Evolutionary conservation across 768 basidiomycete genomes (phyloP), one percentile per base, ranked within the genome.

Genomic region (Dentipellis sp.): DNA sequence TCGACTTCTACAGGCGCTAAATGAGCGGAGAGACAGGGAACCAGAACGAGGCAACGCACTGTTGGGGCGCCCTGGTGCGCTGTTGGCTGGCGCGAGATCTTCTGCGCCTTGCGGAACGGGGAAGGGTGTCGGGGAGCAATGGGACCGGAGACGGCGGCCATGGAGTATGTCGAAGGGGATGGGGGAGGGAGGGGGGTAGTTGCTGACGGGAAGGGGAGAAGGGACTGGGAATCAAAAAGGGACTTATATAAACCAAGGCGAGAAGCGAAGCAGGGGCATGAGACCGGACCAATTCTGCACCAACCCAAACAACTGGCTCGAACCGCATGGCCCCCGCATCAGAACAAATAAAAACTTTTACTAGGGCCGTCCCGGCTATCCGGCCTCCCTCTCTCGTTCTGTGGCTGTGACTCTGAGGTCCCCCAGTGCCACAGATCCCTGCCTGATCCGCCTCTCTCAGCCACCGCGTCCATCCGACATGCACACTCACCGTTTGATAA

Each of bases 81-180:
- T 38, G 47, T 49, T 29, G n/a, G n/a, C n/a, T n/a, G n/a, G n/a
- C n/a, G n/a, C n/a, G n/a, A n/a, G n/a, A n/a, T n/a, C n/a, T n/a
- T n/a, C n/a, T n/a, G n/a, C n/a, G n/a, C n/a, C n/a, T n/a, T n/a
- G n/a, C n/a, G n/a, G n/a, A n/a, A n/a, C 48, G 69, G 69, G 1
- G 69, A 69, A 10, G 65, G 61, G 46, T 68, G 68, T 52, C 68
- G 63, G 19, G 67, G 49, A 17, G 56, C 58, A 17, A 63, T 51
- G 38, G 65, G 64, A 49, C 64, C 65, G 16, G 63, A 57, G 10
- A 67, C 62, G 39, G 68, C 46, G 42, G 68, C 66, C 67, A 68
- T 69, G 55, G 47, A 9, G 50, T 21, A 49, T 49, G 40, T 16
- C 40, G 40, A 14, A 49, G 17, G 47, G 14, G 55, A 50, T 49